Conservation (phyloP, 2,329 filamentous ascomycete species). For the Xylariales sp. region DNA sequence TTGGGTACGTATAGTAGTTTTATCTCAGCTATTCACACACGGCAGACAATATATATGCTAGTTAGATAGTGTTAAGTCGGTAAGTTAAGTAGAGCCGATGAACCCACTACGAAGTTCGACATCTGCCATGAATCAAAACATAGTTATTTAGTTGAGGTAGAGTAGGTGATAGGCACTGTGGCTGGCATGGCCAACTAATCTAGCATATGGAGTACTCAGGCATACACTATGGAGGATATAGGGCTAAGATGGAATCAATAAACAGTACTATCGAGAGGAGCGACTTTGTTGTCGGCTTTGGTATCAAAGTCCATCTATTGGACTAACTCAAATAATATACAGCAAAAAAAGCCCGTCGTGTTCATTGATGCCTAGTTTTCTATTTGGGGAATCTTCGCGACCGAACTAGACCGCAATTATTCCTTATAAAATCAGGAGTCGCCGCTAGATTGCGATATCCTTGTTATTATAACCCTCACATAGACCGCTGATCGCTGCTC, state of each 20-base stretch:
- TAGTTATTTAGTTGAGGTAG: too few relatives aligned
- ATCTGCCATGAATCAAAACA: too few relatives aligned
- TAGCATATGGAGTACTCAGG: background rate
- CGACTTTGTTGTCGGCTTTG: slow-evolving; percentile 21
- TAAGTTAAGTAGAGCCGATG: too few relatives aligned
- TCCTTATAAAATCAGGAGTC: slow-evolving; percentile 38
- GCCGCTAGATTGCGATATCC: slow-evolving; percentile 37
- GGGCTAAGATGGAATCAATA: slow-evolving; percentile 16
- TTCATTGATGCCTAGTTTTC: slow-evolving; percentile 44
- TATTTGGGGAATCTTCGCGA: slow-evolving; percentile 44
- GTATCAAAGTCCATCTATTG: slow-evolving; percentile 44
- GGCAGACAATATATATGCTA: too few relatives aligned
- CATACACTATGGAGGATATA: background rate
- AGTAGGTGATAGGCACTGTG: too few relatives aligned
- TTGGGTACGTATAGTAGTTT: too few relatives aligned
- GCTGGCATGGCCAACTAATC: background rate
- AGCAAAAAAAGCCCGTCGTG: slow-evolving; percentile 47
- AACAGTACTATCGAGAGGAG: slow-evolving; percentile 22
- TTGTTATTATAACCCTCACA: slow-evolving; percentile 47
- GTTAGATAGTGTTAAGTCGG: too few relatives aligned
- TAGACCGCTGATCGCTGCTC: slow-evolving; percentile 39
- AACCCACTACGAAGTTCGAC: too few relatives aligned
- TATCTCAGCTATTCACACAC: too few relatives aligned
- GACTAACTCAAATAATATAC: slow-evolving; percentile 53
- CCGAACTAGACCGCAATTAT: slow-evolving; percentile 42